These are phyloP conservation scores for Centaurea solstitialis DNA, from an alignment of 129 eudicot species.

Conservation along the genomic window DNA sequence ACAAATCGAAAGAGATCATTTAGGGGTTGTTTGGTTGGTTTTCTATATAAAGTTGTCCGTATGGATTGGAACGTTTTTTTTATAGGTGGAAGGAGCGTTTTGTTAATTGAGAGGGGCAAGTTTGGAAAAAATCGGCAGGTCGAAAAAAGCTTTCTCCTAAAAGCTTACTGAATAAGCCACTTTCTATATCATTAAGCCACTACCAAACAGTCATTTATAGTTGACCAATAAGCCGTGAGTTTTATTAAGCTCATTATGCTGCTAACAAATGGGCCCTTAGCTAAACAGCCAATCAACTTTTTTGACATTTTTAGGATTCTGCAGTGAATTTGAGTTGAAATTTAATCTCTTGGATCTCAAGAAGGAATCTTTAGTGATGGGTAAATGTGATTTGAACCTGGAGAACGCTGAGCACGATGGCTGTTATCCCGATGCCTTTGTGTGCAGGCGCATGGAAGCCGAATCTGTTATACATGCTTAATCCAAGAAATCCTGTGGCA, in stretches of 20 bases:
- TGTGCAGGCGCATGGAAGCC: conserved; percentile 60
- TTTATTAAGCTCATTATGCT: no score
- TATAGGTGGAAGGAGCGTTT: no score
- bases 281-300: not conserved
- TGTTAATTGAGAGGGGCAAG: no score
- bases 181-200: no score
- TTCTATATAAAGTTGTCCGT: not conserved
- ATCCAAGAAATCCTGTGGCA: conserved; percentile 68
- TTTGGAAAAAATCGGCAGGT: no score
- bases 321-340: not conserved
- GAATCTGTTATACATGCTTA: conserved; percentile 47
- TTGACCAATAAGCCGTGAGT: no score
- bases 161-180: no score
- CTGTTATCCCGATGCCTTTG: conserved; percentile 76
- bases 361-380: not conserved
- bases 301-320: not conserved
- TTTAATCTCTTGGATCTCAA: conserved; percentile 7
- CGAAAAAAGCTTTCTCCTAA: no score
- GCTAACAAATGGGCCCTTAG: not conserved
- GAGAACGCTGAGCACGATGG: conserved; percentile 64
- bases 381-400: conserved; percentile 49
- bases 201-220: no score
- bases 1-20: not conserved
- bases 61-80: no score
- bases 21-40: no score